phyloP scores from a whole-genome alignment of 106 monocot species.

The Ottelia alismoides region DNA sequence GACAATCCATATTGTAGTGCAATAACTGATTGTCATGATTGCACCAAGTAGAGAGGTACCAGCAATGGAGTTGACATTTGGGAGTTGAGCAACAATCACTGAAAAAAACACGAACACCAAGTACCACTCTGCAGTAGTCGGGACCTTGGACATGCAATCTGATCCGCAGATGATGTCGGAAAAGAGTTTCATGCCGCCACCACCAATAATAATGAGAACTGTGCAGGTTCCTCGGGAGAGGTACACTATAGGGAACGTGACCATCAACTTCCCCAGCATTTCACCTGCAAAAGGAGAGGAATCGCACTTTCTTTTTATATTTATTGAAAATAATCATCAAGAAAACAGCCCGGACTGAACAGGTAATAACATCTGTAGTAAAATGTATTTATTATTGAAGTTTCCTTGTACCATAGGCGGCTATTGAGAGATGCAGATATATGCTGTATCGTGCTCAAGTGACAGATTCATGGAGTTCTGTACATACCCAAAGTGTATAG shows the following conservation, averaged over 20 bases:
- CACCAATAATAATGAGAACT: slow-evolving; percentile 65
- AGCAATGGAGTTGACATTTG: slow-evolving; percentile 94
- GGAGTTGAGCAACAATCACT: slow-evolving; percentile 59
- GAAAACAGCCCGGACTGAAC: too few species aligned
- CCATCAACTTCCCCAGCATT: slow-evolving; percentile 44
- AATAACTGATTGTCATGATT: slow-evolving; percentile 57
- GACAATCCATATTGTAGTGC: slow-evolving; percentile 70
- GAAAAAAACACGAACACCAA: slow-evolving; percentile 75
- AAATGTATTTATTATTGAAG: neutral
- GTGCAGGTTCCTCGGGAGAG: slow-evolving; percentile 84
- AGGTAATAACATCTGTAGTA: neutral
- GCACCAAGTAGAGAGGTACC: slow-evolving; percentile 72
- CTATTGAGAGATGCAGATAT: slow-evolving; percentile 57
- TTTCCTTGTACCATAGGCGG: slow-evolving; percentile 38
- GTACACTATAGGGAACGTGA: slow-evolving; percentile 64
- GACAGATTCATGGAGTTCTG: slow-evolving; percentile 67
- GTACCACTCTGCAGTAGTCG: slow-evolving; percentile 79
- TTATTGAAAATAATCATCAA: neutral
- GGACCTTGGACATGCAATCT: slow-evolving; percentile 30
- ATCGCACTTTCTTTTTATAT: too few species aligned
- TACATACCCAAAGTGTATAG: slow-evolving; percentile 80
- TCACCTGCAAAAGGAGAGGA: slow-evolving; percentile 32
- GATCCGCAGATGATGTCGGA: slow-evolving; percentile 38
- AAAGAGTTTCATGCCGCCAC: slow-evolving; percentile 80
- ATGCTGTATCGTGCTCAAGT: slow-evolving; percentile 62